Evolutionary conservation across 208 protist genomes (phyloP), one percentile per base, ranked within the genome.

Genomic region (Balamuthia mandrillaris): DNA sequence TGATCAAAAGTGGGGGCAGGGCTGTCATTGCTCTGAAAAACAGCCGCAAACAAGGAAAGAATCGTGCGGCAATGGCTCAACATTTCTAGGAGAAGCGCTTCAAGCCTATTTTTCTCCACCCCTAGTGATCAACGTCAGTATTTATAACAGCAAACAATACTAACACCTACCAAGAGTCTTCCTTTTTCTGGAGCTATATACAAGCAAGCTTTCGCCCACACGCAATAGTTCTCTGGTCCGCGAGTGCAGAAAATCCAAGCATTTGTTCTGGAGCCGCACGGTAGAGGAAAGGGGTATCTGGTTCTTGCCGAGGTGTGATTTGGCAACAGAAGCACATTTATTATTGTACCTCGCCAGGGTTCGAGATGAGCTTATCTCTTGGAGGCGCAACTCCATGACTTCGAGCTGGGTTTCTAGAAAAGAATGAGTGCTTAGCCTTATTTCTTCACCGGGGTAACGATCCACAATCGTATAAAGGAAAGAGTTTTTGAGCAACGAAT

Each of bases 81-180:
- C 7, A 81, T 61, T 27, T 81, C 72, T n/a, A 56, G 37, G 3
- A 81, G 52, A 9, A 81, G 49, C 10, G 61, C 49, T 21, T 18
- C 61, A 14, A 81, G 72, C 72, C 61, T 81, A 33, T 81, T 44
- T 35, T 81, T 81, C 18, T 81, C 72, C 3, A 81, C n/a, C n/a
- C n/a, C n/a, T n/a, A n/a, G n/a, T n/a, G n/a, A n/a, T n/a, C n/a
- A n/a, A n/a, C n/a, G n/a, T n/a, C n/a, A n/a, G n/a, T n/a, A n/a
- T n/a, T n/a, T n/a, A n/a, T n/a, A n/a, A n/a, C n/a, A n/a, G n/a
- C n/a, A n/a, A n/a, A n/a, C n/a, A n/a, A n/a, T n/a, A n/a, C n/a
- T n/a, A n/a, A n/a, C n/a, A n/a, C n/a, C n/a, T 29, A 1, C 72
- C 72, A 44, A 81, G 56, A 7, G 72, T 81, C 52, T 61, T 81